Base-by-base conservation (phyloP, 2,329 filamentous ascomycete species). In the Meredithiella fracta region DNA sequence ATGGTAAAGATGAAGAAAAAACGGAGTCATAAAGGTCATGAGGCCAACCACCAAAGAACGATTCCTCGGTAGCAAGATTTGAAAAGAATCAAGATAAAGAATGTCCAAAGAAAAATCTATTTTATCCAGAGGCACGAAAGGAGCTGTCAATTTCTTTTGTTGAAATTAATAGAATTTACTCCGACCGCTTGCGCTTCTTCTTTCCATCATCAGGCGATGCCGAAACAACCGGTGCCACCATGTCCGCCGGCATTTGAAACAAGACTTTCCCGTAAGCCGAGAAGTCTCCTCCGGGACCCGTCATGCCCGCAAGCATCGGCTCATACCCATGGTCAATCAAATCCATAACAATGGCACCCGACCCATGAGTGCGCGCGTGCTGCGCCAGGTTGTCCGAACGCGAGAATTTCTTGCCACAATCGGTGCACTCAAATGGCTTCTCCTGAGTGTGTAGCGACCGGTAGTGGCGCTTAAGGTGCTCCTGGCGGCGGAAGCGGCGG, bases 371-470 rank as follows among this genome's bases (percentile, higher is more conserved):
- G 60, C 92, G 82, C 61, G 92, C 84, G 68, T 98, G 92, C 72
- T 98, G 92, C 23, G 89, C 86, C 15, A 98, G 79, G 75, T 98
- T 98, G 72, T 98, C 92, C 63, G 87, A 94, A 64, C 92, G 85
- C 20, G 91, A 97, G 73, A 97, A 98, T 76, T 94, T 96, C 84
- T 98, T 98, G 64, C 92, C 91, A 66, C 92, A 98, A 73, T 98
- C 91, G 62, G 82, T 80, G 76, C 92, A 98, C 73, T 94, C 88
- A 65, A 97, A 98, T 3, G 92, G 92, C 82, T 97, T 98, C 68
- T 97, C 92, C 66, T 94, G 85, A 1, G 92, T 98, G 76, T 98
- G 92, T 51, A 98, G 87, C 58, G 92, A 97, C 63, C 92, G 84
- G 76, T 95, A 95, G 75, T 98, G 92, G 60, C 92, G 86, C 82